Evolutionary conservation across 148 eudicot species (phyloP).

Genomic region (Rhododendron simsii): DNA sequence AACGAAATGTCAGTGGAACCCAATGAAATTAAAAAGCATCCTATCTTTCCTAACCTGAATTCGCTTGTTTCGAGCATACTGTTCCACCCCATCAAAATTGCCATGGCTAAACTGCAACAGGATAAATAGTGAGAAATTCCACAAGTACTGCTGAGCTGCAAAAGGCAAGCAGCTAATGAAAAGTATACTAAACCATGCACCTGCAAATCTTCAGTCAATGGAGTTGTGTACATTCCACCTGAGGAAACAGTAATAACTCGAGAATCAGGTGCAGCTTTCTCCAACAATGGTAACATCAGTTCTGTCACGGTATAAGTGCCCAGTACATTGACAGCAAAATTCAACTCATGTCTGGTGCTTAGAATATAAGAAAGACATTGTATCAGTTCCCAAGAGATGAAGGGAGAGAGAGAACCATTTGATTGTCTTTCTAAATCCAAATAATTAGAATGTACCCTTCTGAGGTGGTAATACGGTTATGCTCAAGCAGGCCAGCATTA

Average conservation of each 20-base stretch:
- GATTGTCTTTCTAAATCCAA: background rate
- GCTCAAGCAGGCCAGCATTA: conserved; percentile 86
- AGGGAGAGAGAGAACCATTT: background rate
- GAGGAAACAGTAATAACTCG: conserved; percentile 89
- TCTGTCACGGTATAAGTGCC: conserved; percentile 82
- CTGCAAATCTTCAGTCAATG: conserved; percentile 79
- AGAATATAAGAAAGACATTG: background rate
- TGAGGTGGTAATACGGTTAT: conserved; percentile 45
- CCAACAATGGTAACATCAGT: conserved; percentile 60
- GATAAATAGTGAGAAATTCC: background rate
- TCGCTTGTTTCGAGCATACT: conserved; percentile 89
- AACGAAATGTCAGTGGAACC: background rate
- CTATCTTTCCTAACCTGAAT: conserved; percentile 55
- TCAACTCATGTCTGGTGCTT: conserved; percentile 65
- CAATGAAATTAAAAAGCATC: background rate
- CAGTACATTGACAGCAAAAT: conserved; percentile 84
- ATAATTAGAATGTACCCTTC: conserved; percentile 54
- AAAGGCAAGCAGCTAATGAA: background rate
- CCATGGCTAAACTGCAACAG: conserved; percentile 56
- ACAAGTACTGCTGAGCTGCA: too few relatives aligned
- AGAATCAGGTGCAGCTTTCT: conserved; percentile 90
- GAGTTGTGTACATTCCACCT: conserved; percentile 86
- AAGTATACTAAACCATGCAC: conserved; percentile 23
- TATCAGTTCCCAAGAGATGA: conserved; percentile 13
- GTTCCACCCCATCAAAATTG: conserved; percentile 59